Conservation (phyloP, 192 early-diverging fungal species). For the Linnemannia schmuckeri region DNA sequence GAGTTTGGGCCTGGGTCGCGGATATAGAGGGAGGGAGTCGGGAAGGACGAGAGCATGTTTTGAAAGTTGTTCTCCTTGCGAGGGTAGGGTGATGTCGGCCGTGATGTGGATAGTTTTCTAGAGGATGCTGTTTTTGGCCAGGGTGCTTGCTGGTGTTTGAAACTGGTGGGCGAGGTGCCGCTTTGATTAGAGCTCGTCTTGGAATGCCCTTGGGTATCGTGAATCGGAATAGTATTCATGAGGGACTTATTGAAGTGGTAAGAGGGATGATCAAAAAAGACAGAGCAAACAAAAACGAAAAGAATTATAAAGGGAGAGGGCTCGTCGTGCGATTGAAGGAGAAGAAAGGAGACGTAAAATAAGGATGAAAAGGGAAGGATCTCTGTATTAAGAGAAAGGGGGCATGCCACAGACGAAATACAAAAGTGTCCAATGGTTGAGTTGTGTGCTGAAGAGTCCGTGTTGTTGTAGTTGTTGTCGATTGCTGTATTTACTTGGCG, state of each 20-base stretch:
- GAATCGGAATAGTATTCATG: conserved; percentile 47
- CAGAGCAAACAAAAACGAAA: not conserved
- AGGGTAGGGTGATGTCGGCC: conserved; percentile 39
- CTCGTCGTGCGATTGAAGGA: conserved; percentile 1
- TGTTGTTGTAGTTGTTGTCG: not conserved
- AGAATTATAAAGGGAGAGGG: not conserved
- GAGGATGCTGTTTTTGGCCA: conserved; percentile 45
- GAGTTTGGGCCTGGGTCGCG: conserved; percentile 27
- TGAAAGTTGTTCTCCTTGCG: conserved; percentile 46
- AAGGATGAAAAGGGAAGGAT: not conserved
- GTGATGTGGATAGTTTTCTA: conserved; percentile 38
- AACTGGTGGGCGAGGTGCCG: conserved; percentile 9
- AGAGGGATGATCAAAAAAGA: not conserved
- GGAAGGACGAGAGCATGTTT: conserved; percentile 40
- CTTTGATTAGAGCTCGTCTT: conserved; percentile 9
- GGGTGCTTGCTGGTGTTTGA: conserved; percentile 39
- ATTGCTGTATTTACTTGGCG: not conserved
- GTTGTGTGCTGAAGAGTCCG: not conserved
- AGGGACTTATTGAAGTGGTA: not conserved
- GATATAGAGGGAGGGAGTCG: conserved; percentile 43
- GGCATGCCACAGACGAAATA: not conserved
- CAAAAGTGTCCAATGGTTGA: conserved; percentile 2
- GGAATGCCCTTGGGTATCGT: conserved; percentile 7
- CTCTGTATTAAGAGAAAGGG: not conserved
- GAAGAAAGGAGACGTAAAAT: conserved; percentile 3